A percentile compares a stretch with the other conserved stretches of the same genome.
phyloP scores from a whole-genome alignment of 192 early-diverging fungal species.

The Diversispora epigaea region DNA sequence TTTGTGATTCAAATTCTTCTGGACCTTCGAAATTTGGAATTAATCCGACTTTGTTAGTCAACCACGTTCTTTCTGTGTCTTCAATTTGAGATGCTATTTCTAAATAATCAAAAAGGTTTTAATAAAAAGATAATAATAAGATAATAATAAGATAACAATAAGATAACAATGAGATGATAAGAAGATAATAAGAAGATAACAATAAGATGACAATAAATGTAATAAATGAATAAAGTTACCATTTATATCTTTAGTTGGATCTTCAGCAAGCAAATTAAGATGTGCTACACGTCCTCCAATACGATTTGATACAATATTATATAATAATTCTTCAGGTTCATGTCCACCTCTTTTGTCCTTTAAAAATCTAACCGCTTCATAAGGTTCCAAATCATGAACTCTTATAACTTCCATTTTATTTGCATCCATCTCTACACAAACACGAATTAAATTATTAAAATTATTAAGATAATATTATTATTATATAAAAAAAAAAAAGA shows the following conservation, averaged over 20 bases:
- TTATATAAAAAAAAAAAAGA: neutral
- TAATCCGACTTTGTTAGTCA: constrained; percentile 15
- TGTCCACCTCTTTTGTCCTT: constrained; percentile 1
- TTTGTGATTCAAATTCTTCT: constrained; percentile 13
- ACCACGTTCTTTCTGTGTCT: constrained; percentile 24
- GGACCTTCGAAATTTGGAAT: constrained; percentile 28
- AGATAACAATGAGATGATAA: neutral
- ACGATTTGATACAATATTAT: constrained; percentile 1
- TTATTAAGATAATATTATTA: neutral
- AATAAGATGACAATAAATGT: neutral
- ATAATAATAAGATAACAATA: neutral
- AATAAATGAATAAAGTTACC: neutral
- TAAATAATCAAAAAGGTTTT: neutral
- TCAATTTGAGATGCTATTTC: neutral
- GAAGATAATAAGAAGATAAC: neutral
- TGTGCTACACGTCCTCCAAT: constrained; percentile 19
- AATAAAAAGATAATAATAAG: neutral
- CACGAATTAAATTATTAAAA: neutral
- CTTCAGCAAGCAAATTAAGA: neutral
- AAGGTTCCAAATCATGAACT: neutral
- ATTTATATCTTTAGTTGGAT: neutral
- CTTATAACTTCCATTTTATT: constrained; percentile 25
- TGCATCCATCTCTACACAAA: constrained; percentile 17
- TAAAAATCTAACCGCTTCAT: constrained; percentile 15
- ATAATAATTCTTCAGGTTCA: constrained; percentile 4